Evolutionary conservation across 2,329 filamentous ascomycete species (phyloP), one percentile per base, ranked within the genome.

Genomic region (Davidsoniella virescens): DNA sequence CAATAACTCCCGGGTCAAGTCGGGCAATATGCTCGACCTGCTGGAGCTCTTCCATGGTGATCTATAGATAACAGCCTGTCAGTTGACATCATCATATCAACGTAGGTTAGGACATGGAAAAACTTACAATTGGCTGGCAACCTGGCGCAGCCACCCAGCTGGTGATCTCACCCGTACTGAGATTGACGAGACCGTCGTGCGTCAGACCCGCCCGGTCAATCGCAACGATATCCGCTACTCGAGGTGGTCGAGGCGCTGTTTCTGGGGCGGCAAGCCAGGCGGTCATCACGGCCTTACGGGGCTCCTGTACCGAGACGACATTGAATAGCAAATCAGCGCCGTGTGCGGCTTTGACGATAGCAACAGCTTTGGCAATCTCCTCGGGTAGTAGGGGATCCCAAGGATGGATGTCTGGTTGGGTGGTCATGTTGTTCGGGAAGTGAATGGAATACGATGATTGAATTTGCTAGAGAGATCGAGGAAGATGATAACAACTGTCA

Each of bases 31-130:
- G 71, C 65, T 95, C 88, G 1, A 94, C 87, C 50, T 78, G 72
- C 58, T 87, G 76, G 36, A 94, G 71, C 62, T 94, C 88, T 61
- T 94, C 87, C 76, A 93, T 87, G 0, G 86, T 94, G 61, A 94
- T 93, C 78, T 83, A 17, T 1, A 25, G 8, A 4, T 23, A 2
- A 36, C 1, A 4, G 20, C 20, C 20, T 20, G 20, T 20, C 5
- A 20, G 20, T 20, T 20, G 20, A 20, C 20, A 20, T 4, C 20
- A 4, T 4, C 20, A 4, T 20, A 20, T 20, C 20, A 20, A 4
- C 20, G n/a, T 17, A n/a, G 17, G 16, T 37, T 36, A n/a, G 8
- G 5, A 25, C 47, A 14, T 26, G n/a, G 5, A 4, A 20, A 20
- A 5, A 62, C 73, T 63, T 62, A 83, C 80, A 63, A 94, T 74